Evolutionary conservation across 2,329 filamentous ascomycete genomes (phyloP).

Genomic region (Penicillium sp.): DNA sequence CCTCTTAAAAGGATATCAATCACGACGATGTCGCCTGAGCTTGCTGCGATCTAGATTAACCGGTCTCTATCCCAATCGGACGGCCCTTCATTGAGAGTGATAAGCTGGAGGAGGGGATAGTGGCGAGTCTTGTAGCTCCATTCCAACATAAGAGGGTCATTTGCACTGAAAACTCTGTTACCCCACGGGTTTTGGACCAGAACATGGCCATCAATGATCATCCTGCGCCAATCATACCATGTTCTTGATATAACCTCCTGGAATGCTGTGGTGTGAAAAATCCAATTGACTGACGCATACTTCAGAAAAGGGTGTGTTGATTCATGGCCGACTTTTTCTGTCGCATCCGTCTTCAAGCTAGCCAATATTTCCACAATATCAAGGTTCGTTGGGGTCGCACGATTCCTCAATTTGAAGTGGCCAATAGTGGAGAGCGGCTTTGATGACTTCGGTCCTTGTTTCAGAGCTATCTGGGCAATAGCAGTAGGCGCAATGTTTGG

Average conservation of each 20-base stretch:
- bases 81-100: neutral
- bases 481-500: neutral
- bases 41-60: neutral
- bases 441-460: neutral
- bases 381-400: neutral
- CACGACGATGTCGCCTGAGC: neutral
- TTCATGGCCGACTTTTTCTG: neutral
- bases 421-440: neutral
- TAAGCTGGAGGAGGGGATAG: neutral
- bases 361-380: neutral
- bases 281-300: neutral
- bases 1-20: neutral
- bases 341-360: neutral
- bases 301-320: neutral
- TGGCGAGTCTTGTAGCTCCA: neutral
- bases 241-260: neutral
- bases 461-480: neutral
- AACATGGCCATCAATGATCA: neutral
- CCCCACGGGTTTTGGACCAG: neutral
- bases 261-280: neutral
- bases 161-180: neutral
- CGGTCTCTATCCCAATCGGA: neutral
- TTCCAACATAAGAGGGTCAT: neutral
- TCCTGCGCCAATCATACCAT: neutral
- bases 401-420: neutral